These are phyloP conservation scores for Gamarada debralockiae DNA, from an alignment of 495 filamentous ascomycete species.

Conservation along the genomic window DNA sequence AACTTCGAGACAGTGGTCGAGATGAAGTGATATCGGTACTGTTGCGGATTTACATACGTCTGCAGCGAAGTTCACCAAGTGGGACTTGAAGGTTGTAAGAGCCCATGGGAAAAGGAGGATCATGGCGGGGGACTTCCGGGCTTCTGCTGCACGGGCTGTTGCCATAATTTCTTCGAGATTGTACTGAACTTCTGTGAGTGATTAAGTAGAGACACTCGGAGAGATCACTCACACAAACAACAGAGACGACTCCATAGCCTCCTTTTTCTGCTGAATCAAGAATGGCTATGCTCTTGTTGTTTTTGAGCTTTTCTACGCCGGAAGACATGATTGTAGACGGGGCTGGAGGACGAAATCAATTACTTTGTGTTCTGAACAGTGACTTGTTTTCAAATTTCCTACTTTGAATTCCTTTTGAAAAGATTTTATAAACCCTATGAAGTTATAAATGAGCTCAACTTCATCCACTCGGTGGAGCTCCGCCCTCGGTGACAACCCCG, in stretches of 20 bases:
- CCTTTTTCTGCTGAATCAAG: conserved; percentile 19
- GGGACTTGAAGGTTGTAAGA: conserved; percentile 50
- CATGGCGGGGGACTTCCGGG: conserved; percentile 56
- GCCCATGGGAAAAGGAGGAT: conserved; percentile 71
- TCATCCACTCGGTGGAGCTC: not conserved
- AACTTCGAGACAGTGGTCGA: conserved; percentile 70
- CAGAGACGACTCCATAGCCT: conserved; percentile 20
- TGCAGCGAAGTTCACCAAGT: conserved; percentile 53
- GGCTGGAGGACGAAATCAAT: not conserved
- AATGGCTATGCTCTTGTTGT: conserved; percentile 21
- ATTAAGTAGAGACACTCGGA: not conserved
- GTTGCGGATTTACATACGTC: conserved; percentile 56
- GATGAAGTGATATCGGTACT: conserved; percentile 70
- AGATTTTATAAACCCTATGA: not conserved
- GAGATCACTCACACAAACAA: conserved; percentile 15
- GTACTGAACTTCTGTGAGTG: conserved; percentile 1
- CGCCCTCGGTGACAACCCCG: no score
- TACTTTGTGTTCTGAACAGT: not conserved
- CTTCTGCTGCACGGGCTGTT: conserved; percentile 57
- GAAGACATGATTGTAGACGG: conserved; percentile 9
- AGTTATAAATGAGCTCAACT: not conserved
- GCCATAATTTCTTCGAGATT: conserved; percentile 57
- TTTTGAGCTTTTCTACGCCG: conserved; percentile 16
- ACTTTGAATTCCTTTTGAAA: not conserved
- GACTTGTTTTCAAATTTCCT: not conserved